Evolutionary conservation across 768 basidiomycete species (phyloP).

Genomic region (Hemileccinum rubropunctum): DNA sequence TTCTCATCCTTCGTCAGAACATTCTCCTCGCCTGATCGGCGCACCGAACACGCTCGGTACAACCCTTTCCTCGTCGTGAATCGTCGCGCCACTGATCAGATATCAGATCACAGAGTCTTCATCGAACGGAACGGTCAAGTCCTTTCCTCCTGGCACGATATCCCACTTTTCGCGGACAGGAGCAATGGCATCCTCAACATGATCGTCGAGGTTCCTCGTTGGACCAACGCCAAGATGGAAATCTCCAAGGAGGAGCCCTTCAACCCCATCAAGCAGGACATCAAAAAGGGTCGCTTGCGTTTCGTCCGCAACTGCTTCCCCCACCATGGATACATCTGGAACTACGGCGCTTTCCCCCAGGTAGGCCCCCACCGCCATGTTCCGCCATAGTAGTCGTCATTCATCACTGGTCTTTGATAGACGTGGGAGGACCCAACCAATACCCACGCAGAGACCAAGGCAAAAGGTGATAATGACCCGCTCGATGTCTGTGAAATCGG

Average conservation of each 20-base stretch:
- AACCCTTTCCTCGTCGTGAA: slow-evolving; percentile 19
- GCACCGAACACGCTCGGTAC: slow-evolving; percentile 93
- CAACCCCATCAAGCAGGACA: slow-evolving; percentile 99
- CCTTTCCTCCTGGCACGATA: slow-evolving; percentile 90
- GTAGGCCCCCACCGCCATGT: slow-evolving; percentile 38
- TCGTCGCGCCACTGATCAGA: slow-evolving; percentile 21
- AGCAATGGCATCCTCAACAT: slow-evolving; percentile 96
- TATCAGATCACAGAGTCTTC: slow-evolving; percentile 89
- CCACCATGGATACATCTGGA: slow-evolving; percentile 99
- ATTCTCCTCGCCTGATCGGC: slow-evolving; percentile 74
- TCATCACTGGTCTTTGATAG: slow-evolving; percentile 37
- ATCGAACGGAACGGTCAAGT: slow-evolving; percentile 87
- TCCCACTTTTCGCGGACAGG: slow-evolving; percentile 97
- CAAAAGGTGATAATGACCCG: slow-evolving; percentile 98
- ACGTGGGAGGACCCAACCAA: slow-evolving; percentile 96
- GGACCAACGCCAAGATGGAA: slow-evolving; percentile 99
- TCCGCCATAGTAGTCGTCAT: not conserved
- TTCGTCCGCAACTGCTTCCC: slow-evolving; percentile 99
- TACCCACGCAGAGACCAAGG: slow-evolving; percentile 94
- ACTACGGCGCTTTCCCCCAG: slow-evolving; percentile 99
- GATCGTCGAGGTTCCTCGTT: slow-evolving; percentile 96
- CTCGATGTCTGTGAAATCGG: slow-evolving; percentile 99
- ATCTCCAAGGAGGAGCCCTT: slow-evolving; percentile 97
- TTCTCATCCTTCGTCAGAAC: slow-evolving; percentile 44
- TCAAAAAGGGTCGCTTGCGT: slow-evolving; percentile 93